phyloP scores from a whole-genome alignment of 176 grass and related monocot species.

The Guadua angustifolia region DNA sequence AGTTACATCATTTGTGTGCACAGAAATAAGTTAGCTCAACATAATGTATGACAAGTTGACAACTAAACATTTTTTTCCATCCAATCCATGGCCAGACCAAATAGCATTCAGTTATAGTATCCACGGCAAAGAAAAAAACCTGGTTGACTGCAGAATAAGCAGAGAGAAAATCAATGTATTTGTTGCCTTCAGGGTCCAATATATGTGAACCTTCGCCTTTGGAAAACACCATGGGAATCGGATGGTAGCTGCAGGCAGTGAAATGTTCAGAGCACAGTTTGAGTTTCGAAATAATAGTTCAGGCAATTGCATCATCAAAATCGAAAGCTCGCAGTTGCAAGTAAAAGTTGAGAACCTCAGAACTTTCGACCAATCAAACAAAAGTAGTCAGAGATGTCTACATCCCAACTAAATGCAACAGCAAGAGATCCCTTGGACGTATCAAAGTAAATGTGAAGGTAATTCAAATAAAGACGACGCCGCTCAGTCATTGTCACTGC shows the following conservation, averaged over 20 bases:
- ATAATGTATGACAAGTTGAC: neutral
- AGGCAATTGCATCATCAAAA: neutral
- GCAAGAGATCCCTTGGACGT: neutral
- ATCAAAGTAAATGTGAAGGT: neutral
- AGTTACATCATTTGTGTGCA: neutral
- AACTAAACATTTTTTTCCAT: neutral
- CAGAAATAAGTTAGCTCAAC: neutral
- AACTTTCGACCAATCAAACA: neutral
- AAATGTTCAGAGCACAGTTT: neutral
- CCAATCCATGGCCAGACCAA: neutral
- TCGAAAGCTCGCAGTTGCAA: neutral
- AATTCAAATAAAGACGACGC: neutral
- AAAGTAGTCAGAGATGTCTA: neutral
- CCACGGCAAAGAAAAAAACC: conserved; percentile 41
- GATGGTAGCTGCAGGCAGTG: conserved; percentile 75
- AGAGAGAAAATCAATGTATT: conserved; percentile 93
- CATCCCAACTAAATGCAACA: neutral
- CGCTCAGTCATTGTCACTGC: neutral
- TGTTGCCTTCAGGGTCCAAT: conserved; percentile 95
- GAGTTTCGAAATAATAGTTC: neutral
- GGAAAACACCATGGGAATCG: conserved; percentile 92
- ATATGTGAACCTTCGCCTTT: conserved; percentile 77
- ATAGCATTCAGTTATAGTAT: neutral
- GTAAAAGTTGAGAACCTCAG: neutral
- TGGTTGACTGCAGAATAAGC: conserved; percentile 98